Percentiles rank a stretch among this genome's conserved stretches.
These are phyloP conservation scores for Dissophora globulifera DNA, from an alignment of 192 early-diverging fungal genomes.

Conservation along the genomic window DNA sequence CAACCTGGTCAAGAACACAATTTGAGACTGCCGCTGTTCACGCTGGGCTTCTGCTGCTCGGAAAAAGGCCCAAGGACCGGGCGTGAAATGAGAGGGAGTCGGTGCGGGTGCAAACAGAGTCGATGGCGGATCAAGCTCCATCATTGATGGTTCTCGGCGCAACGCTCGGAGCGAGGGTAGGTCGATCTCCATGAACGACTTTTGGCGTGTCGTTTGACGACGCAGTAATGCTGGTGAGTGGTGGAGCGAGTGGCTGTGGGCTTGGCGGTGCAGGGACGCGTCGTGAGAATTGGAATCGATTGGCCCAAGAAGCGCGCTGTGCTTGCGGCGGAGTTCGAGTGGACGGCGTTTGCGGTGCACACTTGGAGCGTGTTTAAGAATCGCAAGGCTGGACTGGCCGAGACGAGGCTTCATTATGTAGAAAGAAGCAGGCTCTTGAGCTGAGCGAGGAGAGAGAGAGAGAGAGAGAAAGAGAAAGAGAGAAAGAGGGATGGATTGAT, in stretches of 20 bases:
- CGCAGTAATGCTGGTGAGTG: constrained; percentile 28
- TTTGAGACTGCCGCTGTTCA: constrained; percentile 27
- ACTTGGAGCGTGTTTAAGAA: constrained; percentile 43
- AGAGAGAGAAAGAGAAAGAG: background rate
- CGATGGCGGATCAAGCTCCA: constrained; percentile 40
- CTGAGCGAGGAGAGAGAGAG: background rate
- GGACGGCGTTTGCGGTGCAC: constrained; percentile 48
- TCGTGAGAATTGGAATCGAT: background rate
- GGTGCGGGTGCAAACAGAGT: constrained; percentile 38
- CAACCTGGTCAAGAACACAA: constrained; percentile 39
- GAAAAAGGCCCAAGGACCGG: constrained; percentile 48
- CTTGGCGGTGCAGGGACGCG: background rate
- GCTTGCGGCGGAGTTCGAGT: constrained; percentile 26
- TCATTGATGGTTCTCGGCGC: constrained; percentile 44
- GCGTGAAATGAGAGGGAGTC: constrained; percentile 24
- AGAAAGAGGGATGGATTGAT: too few relatives aligned
- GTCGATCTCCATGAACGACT: constrained; percentile 48
- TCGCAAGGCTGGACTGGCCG: constrained; percentile 34
- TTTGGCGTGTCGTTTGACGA: constrained; percentile 32
- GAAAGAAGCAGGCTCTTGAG: background rate
- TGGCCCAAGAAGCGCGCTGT: constrained; percentile 6
- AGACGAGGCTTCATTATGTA: constrained; percentile 45
- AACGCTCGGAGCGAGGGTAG: constrained; percentile 35
- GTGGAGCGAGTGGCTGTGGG: background rate
- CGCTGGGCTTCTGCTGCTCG: constrained; percentile 47